Percentiles rank a stretch among this genome's conserved stretches.
Evolutionary conservation across 139 green algal genomes (phyloP).

Genomic region (Coelastrella sp.): DNA sequence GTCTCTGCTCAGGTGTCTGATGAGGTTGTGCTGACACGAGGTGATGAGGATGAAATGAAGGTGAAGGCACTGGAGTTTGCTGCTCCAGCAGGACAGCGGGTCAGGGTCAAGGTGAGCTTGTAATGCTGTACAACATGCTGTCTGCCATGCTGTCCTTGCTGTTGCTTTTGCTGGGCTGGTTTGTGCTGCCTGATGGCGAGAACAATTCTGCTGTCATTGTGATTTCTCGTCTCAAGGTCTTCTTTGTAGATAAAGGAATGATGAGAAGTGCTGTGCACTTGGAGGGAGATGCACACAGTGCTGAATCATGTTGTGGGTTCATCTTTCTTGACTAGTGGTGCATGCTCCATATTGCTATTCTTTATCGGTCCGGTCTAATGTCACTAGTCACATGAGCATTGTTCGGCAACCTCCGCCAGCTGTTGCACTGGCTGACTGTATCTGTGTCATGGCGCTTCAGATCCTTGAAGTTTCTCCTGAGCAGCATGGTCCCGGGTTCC

Average conservation of each 20-base stretch:
- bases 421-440: neutral
- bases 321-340: too few relatives aligned
- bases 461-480: constrained; percentile 39
- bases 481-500: constrained; percentile 11
- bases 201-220: too few relatives aligned
- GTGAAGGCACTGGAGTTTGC: constrained; percentile 65
- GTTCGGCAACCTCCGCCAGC: neutral
- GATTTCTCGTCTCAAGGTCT: too few relatives aligned
- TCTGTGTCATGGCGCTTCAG: neutral
- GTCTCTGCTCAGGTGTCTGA: constrained; percentile 51
- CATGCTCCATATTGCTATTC: too few relatives aligned
- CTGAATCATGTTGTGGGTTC: too few relatives aligned
- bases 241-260: too few relatives aligned
- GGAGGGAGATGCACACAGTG: too few relatives aligned
- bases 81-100: constrained; percentile 40
- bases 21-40: constrained; percentile 52
- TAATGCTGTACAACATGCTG: neutral
- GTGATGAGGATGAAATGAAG: constrained; percentile 69
- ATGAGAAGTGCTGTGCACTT: too few relatives aligned
- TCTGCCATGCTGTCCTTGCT: neutral
- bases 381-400: too few relatives aligned
- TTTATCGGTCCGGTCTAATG: too few relatives aligned
- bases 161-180: too few relatives aligned
- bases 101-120: constrained; percentile 66
- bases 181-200: too few relatives aligned